Conservation (phyloP, 2,329 filamentous ascomycete genomes). For the Penicillium occitanis region DNA sequence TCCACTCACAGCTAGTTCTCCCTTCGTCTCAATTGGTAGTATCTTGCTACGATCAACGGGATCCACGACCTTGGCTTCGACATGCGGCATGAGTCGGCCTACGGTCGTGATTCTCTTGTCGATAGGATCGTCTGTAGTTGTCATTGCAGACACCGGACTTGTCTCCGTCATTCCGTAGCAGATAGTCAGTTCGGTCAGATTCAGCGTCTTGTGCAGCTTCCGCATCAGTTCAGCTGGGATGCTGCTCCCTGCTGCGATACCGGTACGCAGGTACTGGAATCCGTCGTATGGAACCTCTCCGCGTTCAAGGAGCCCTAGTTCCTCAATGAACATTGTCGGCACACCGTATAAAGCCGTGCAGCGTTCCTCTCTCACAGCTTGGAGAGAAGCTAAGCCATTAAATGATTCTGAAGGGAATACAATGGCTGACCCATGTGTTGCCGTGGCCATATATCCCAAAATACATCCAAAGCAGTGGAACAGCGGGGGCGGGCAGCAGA, state of each 20-base stretch:
- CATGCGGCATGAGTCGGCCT: constrained; percentile 80
- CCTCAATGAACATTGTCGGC: constrained; percentile 89
- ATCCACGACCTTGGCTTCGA: constrained; percentile 74
- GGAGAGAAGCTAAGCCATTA: constrained; percentile 70
- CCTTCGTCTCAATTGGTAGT: constrained; percentile 64
- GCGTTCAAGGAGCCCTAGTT: constrained; percentile 71
- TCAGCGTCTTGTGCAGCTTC: constrained; percentile 67
- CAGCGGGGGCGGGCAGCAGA: constrained; percentile 61
- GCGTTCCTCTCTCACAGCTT: constrained; percentile 61
- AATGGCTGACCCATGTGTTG: constrained; percentile 75
- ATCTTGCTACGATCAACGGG: constrained; percentile 59
- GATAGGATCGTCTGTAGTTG: constrained; percentile 70
- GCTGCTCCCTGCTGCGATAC: constrained; percentile 84
- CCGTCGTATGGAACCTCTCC: constrained; percentile 51
- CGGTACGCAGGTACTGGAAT: constrained; percentile 72
- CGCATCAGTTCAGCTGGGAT: constrained; percentile 74
- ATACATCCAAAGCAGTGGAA: constrained; percentile 82
- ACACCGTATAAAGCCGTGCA: constrained; percentile 80
- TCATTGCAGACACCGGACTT: constrained; percentile 71
- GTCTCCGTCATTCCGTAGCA: constrained; percentile 98
- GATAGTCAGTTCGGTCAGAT: constrained; percentile 79
- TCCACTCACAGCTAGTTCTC: constrained; percentile 79
- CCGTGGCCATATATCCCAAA: constrained; percentile 93
- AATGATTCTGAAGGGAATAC: constrained; percentile 87
- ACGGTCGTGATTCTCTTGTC: constrained; percentile 72